Conservation (phyloP, 768 basidiomycete species). For the Thelephora aurantiotincta region DNA sequence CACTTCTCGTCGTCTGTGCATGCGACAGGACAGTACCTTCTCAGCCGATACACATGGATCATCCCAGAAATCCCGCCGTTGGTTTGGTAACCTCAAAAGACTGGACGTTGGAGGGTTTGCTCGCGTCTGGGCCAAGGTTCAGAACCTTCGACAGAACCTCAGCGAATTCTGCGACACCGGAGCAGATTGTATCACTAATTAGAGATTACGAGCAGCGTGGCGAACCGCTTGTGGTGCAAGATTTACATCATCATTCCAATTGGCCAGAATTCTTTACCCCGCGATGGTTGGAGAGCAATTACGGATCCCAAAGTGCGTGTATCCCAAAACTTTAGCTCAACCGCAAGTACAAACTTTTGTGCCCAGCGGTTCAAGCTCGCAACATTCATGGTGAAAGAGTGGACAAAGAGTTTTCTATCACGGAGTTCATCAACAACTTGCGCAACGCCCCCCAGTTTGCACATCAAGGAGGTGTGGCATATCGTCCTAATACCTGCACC, state of each 20-base stretch:
- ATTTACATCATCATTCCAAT: slow-evolving; percentile 33
- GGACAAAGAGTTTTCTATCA: slow-evolving; percentile 37
- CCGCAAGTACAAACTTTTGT: background rate
- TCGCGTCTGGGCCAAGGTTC: slow-evolving; percentile 29
- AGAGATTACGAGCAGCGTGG: slow-evolving; percentile 34
- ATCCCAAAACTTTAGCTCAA: slow-evolving; percentile 9
- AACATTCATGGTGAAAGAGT: slow-evolving; percentile 40
- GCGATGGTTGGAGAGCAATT: slow-evolving; percentile 33
- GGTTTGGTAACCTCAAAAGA: slow-evolving; percentile 20
- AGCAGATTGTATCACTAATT: slow-evolving; percentile 21
- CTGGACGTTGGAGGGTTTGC: slow-evolving; percentile 36
- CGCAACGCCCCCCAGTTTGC: slow-evolving; percentile 1
- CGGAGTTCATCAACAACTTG: slow-evolving; percentile 36
- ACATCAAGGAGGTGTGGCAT: slow-evolving; percentile 6
- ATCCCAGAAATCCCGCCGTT: too few relatives aligned
- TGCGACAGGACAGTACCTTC: background rate
- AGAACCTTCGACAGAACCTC: slow-evolving; percentile 24
- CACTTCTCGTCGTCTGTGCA: background rate
- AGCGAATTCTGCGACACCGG: slow-evolving; percentile 12
- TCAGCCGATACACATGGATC: too few relatives aligned
- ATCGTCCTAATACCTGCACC: background rate
- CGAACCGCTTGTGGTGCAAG: slow-evolving; percentile 48
- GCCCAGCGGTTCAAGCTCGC: slow-evolving; percentile 43
- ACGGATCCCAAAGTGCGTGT: slow-evolving; percentile 9
- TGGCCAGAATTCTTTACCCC: slow-evolving; percentile 50